These are phyloP conservation scores for Fraxinus sp. DNA, from an alignment of 305 asterid genomes.

Conservation along the genomic window DNA sequence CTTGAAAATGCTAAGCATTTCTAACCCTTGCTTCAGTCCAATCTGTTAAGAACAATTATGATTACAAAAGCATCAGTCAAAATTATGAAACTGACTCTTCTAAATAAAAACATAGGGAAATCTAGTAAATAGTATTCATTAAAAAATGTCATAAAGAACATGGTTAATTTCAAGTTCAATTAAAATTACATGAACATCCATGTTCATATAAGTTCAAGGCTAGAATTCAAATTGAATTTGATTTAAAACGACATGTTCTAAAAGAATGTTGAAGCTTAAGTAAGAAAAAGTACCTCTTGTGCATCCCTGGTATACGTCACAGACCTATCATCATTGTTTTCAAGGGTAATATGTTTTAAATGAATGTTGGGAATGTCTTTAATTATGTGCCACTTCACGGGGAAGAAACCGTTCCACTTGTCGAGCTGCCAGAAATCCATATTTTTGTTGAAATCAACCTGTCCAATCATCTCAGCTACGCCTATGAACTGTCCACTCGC, in stretches of 20 bases:
- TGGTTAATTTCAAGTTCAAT: neutral
- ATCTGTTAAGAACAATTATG: slow-evolving; percentile 38
- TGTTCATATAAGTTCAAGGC: neutral
- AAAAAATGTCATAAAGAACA: neutral
- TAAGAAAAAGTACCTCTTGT: slow-evolving; percentile 55
- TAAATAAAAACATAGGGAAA: neutral
- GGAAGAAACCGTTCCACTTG: slow-evolving; percentile 80
- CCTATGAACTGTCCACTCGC: slow-evolving; percentile 86
- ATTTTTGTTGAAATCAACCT: slow-evolving; percentile 64
- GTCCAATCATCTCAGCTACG: slow-evolving; percentile 79
- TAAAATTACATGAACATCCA: slow-evolving; percentile 1
- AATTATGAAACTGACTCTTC: neutral
- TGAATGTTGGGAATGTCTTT: slow-evolving; percentile 62
- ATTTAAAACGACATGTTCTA: neutral
- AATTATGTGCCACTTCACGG: slow-evolving; percentile 70
- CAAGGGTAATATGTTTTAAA: slow-evolving; percentile 59
- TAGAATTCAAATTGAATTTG: neutral
- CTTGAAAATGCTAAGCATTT: slow-evolving; percentile 72
- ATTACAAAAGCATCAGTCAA: neutral
- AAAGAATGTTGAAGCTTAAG: neutral
- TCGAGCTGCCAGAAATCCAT: slow-evolving; percentile 89
- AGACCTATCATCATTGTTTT: slow-evolving; percentile 59
- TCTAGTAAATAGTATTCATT: neutral
- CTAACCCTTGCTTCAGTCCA: slow-evolving; percentile 66
- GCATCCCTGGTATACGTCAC: slow-evolving; percentile 72